These are phyloP conservation scores for Candida yuanshanica DNA, from an alignment of 805 yeast species.

Conservation along the genomic window DNA sequence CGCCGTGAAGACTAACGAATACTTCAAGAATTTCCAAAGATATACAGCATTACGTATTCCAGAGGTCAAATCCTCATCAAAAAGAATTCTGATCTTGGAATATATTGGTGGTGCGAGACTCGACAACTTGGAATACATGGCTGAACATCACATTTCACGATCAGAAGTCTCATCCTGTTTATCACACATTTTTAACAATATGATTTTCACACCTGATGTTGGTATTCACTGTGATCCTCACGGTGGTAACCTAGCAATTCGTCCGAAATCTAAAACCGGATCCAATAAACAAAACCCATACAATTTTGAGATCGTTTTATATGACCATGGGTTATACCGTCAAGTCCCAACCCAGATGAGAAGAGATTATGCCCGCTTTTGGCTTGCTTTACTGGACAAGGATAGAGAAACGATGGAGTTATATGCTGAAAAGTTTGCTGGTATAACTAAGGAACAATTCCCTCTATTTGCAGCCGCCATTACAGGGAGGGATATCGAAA, in stretches of 20 bases:
- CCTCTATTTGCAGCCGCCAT: constrained; percentile 87
- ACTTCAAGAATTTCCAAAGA: constrained; percentile 50
- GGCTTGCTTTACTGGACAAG: constrained; percentile 81
- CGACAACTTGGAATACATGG: constrained; percentile 66
- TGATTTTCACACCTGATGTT: constrained; percentile 92
- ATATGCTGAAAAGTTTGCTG: constrained; percentile 77
- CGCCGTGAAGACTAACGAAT: constrained; percentile 61
- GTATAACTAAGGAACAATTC: constrained; percentile 70
- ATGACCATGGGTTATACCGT: constrained; percentile 93
- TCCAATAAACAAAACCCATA: constrained; percentile 34
- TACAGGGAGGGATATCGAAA: constrained; percentile 86
- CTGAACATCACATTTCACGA: constrained; percentile 58
- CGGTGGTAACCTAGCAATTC: constrained; percentile 90
- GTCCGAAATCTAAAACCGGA: constrained; percentile 32
- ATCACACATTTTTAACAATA: constrained; percentile 85
- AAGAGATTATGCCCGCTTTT: constrained; percentile 80
- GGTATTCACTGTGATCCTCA: constrained; percentile 98
- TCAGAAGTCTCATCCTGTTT: constrained; percentile 79
- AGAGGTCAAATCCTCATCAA: constrained; percentile 54
- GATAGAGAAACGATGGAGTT: constrained; percentile 59
- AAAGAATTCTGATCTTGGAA: constrained; percentile 83
- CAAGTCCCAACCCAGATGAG: constrained; percentile 73
- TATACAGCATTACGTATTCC: constrained; percentile 82
- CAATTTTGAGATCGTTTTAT: constrained; percentile 86
- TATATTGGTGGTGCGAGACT: constrained; percentile 75